Percentiles rank a stretch among this genome's conserved stretches.
Conservation (phyloP, 2,329 filamentous ascomycete genomes). For the Cadophora sp. region DNA sequence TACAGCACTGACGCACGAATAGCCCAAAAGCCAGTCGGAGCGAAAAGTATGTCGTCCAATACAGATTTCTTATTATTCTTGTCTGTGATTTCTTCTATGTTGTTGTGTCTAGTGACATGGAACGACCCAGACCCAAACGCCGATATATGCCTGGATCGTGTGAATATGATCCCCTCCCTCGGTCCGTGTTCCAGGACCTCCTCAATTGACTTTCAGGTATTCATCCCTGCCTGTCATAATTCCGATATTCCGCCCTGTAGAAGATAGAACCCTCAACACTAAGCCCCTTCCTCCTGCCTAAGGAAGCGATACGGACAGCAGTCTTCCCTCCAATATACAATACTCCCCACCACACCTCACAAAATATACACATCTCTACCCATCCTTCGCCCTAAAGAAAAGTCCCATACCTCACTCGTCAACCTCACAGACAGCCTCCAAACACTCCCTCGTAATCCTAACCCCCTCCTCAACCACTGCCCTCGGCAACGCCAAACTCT, state of each 20-base stretch:
- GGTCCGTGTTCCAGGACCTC: not conserved
- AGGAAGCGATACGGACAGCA: too few species aligned
- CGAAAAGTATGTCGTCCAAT: not conserved
- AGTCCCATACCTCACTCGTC: slow-evolving; percentile 27
- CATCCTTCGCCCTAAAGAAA: not conserved
- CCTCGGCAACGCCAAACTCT: slow-evolving; percentile 61
- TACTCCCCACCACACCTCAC: not conserved
- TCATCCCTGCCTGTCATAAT: not conserved
- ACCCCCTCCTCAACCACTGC: slow-evolving; percentile 67
- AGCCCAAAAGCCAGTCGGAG: too few species aligned
- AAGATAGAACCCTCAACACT: too few species aligned
- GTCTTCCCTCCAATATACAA: not conserved
- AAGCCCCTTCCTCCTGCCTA: too few species aligned
- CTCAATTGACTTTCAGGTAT: not conserved
- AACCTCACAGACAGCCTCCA: slow-evolving; percentile 53
- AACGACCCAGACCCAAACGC: slow-evolving; percentile 13
- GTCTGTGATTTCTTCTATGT: not conserved
- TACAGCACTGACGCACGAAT: too few species aligned
- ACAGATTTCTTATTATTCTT: not conserved
- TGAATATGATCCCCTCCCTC: not conserved
- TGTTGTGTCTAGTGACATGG: slow-evolving; percentile 2
- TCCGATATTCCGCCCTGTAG: not conserved
- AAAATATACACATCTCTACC: not conserved
- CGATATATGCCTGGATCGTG: slow-evolving; percentile 1
- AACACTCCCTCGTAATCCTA: slow-evolving; percentile 62